Evolutionary conservation across 23 red algal genomes (phyloP).

Genomic region (Gracilaria domingensis): DNA sequence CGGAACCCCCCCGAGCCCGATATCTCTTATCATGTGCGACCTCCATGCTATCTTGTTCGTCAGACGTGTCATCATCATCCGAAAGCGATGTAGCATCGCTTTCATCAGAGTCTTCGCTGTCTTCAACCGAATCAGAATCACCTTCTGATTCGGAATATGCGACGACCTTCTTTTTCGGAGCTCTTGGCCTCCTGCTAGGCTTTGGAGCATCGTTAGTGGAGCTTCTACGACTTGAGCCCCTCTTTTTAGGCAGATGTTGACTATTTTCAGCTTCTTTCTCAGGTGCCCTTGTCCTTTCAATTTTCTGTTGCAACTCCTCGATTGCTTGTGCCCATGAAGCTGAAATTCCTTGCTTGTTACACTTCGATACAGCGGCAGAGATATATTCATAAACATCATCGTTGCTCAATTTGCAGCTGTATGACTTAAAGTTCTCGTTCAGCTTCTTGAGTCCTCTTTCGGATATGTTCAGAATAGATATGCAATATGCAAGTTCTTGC

Average conservation of each 20-base stretch:
- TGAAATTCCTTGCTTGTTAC: constrained; percentile 46
- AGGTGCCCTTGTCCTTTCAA: constrained; percentile 29
- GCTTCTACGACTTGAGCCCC: not conserved
- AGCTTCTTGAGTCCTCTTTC: constrained; percentile 66
- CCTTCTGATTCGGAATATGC: not conserved
- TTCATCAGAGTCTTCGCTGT: constrained; percentile 12
- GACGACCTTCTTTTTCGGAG: constrained; percentile 1
- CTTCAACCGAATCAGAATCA: not conserved
- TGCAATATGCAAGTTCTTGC: constrained; percentile 73
- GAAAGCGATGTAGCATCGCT: not conserved
- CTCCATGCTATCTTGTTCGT: not conserved
- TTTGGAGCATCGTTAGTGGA: not conserved
- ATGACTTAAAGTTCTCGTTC: constrained; percentile 64
- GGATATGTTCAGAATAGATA: constrained; percentile 72
- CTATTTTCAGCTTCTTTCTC: not conserved
- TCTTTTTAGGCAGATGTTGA: not conserved
- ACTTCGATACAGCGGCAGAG: constrained; percentile 40
- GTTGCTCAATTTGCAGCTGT: constrained; percentile 40
- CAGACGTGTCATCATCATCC: not conserved
- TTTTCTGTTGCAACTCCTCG: constrained; percentile 41
- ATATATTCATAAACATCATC: constrained; percentile 59
- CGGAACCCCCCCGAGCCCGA: too few species aligned
- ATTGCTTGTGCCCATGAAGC: not conserved
- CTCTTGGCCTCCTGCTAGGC: not conserved
- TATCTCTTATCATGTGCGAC: not conserved